Evolutionary conservation across 768 basidiomycete genomes (phyloP), one percentile per base, ranked within the genome.

Genomic region (Phanerochaete sordida): DNA sequence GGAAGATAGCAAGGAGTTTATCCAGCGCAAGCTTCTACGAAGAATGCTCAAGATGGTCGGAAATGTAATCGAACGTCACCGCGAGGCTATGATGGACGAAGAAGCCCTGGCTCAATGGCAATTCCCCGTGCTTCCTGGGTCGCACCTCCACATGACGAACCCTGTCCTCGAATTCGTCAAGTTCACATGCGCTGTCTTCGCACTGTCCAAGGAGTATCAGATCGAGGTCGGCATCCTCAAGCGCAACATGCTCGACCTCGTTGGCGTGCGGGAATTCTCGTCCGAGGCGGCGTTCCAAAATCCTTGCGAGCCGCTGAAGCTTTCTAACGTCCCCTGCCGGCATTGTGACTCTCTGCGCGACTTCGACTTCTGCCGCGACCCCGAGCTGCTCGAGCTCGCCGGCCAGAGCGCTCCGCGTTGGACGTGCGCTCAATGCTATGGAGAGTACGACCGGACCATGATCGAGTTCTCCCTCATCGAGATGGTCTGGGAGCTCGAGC

Each of bases 351-450:
- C 78, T 15, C 80, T 95, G 61, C 84, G 90, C 2, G 94, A 96
- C 71, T 91, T 99, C 67, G 97, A 99, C 72, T 91, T 99, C 68
- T 98, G 96, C 70, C 85, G 96, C 16, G 96, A 98, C 73, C 81
- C 86, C 12, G 90, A 93, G 60, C 79, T 97, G 43, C 77, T 93
- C 45, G 87, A 91, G 11, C 75, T 79, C 66, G 63, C 75, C 60
- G 73, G 81, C 35, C 74, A 80, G 7, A 75, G 79, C 19, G 77
- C 81, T 6, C 68, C 74, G 21, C 84, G 81, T 57, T 94, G 91
- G 93, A 69, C 76, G 15, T 92, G 94, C 68, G 75, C 78, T 53
- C 76, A 76, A 56, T 97, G 95, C 65, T 84, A 83, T 21, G 86
- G 88, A 31, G 92, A 97, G 72, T 96, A 94, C 72, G 95, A 99